Percentiles rank a stretch among this genome's conserved stretches.
Evolutionary conservation across 441 rosid species (phyloP).

Genomic region (Aquilaria agallochum): DNA sequence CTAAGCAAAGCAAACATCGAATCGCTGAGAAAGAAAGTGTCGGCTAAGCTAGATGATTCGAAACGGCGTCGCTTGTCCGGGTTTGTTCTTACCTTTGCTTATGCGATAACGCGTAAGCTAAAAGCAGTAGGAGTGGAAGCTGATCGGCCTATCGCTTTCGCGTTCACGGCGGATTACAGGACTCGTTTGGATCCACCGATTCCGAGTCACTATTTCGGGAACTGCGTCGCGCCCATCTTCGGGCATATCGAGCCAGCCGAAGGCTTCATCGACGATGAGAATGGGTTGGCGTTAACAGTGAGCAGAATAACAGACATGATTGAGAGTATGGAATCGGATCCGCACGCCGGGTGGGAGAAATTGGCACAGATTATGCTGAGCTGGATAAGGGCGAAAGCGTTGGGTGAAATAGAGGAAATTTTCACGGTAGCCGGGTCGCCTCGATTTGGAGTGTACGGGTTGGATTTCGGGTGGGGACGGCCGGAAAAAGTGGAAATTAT

Average conservation of each 20-base stretch:
- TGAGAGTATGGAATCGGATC: conserved; percentile 2
- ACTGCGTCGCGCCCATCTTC: conserved; percentile 15
- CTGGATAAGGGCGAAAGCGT: accelerated
- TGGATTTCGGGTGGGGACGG: conserved; percentile 57
- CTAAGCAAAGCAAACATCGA: conserved; percentile 14
- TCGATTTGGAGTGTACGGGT: conserved; percentile 27
- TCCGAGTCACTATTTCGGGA: conserved; percentile 35
- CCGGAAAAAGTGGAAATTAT: conserved; percentile 38
- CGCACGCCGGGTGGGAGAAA: conserved; percentile 1
- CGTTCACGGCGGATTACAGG: conserved; percentile 29
- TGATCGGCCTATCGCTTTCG: conserved; percentile 4
- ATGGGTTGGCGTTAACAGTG: conserved; percentile 16
- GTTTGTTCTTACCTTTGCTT: conserved; percentile 31
- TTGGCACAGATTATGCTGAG: not conserved
- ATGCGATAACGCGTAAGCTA: conserved; percentile 22
- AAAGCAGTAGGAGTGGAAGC: conserved; percentile 25
- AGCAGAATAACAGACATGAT: conserved; percentile 21
- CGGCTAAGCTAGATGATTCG: not conserved
- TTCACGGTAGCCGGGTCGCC: conserved; percentile 40
- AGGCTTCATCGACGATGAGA: conserved; percentile 16
- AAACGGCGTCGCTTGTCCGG: conserved; percentile 22
- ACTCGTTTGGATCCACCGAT: conserved; percentile 25
- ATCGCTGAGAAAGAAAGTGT: conserved; percentile 9
- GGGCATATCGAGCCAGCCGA: conserved; percentile 6
- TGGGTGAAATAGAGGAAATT: not conserved